These are phyloP conservation scores for Saccharomyces paradoxus DNA, from an alignment of 805 yeast genomes.

Conservation along the genomic window DNA sequence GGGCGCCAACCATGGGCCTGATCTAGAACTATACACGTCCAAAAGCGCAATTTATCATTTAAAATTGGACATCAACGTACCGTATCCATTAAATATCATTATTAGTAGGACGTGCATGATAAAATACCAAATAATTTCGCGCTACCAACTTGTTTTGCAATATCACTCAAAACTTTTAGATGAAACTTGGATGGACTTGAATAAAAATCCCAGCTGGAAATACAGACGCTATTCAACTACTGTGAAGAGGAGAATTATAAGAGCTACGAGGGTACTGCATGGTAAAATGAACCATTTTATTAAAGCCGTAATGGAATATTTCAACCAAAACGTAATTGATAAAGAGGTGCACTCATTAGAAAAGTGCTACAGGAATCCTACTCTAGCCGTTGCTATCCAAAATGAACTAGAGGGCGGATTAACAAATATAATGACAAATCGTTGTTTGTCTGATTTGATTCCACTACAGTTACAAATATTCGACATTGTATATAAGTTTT, in stretches of 20 bases:
- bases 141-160: slow-evolving; percentile 59
- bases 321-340: slow-evolving; percentile 20
- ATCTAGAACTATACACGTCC: not conserved
- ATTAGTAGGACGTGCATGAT: slow-evolving; percentile 60
- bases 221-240: slow-evolving; percentile 36
- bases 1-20: slow-evolving; percentile 12
- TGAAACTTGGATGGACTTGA: slow-evolving; percentile 63
- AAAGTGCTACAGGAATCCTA: not conserved
- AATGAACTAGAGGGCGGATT: slow-evolving; percentile 16
- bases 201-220: slow-evolving; percentile 56
- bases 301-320: slow-evolving; percentile 20
- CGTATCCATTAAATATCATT: slow-evolving; percentile 80
- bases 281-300: slow-evolving; percentile 32
- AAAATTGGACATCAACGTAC: slow-evolving; percentile 53
- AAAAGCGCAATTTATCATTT: slow-evolving; percentile 40
- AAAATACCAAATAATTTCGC: slow-evolving; percentile 72
- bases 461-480: slow-evolving; percentile 26
- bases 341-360: slow-evolving; percentile 11
- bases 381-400: slow-evolving; percentile 15
- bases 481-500: slow-evolving; percentile 26
- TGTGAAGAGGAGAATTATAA: slow-evolving; percentile 47
- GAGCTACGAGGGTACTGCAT: slow-evolving; percentile 48
- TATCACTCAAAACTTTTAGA: slow-evolving; percentile 53
- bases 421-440: slow-evolving; percentile 26
- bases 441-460: slow-evolving; percentile 19